Evolutionary conservation across 345 rosid genomes (phyloP).

Genomic region (Eutrema japonicum): DNA sequence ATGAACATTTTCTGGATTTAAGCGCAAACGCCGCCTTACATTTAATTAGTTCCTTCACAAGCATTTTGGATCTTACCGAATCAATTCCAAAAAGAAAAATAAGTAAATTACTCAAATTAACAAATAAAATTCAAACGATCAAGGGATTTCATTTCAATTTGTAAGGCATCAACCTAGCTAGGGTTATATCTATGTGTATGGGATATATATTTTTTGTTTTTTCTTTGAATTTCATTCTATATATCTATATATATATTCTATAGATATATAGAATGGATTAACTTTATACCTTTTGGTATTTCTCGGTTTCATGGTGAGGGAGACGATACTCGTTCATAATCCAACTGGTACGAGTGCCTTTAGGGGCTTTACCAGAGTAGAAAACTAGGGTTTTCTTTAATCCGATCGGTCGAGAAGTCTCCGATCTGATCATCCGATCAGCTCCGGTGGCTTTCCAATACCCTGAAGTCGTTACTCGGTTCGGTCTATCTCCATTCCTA

Average conservation of each 20-base stretch:
- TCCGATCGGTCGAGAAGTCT: slow-evolving; percentile 78
- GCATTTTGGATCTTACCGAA: slow-evolving; percentile 13
- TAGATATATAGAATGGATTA: not conserved
- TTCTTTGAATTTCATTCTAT: no score
- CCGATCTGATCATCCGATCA: slow-evolving; percentile 88
- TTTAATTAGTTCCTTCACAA: slow-evolving; percentile 27
- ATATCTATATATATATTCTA: no score
- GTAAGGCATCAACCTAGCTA: slow-evolving; percentile 36
- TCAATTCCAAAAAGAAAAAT: slow-evolving; percentile 4
- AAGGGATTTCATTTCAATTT: slow-evolving; percentile 22
- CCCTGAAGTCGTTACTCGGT: slow-evolving; percentile 93
- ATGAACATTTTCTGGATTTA: slow-evolving; percentile 43
- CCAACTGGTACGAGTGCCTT: slow-evolving; percentile 97
- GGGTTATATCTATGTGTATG: slow-evolving; percentile 28
- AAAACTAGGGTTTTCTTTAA: slow-evolving; percentile 99
- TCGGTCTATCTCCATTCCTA: slow-evolving; percentile 95
- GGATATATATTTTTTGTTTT: not conserved
- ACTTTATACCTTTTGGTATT: slow-evolving; percentile 76
- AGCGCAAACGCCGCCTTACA: slow-evolving; percentile 38
- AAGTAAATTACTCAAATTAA: not conserved
- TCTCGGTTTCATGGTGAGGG: slow-evolving; percentile 93
- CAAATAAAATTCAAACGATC: slow-evolving; percentile 19
- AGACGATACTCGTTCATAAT: slow-evolving; percentile 99
- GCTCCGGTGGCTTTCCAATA: slow-evolving; percentile 99
- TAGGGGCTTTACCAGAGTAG: slow-evolving; percentile 99